These are phyloP conservation scores for Rhodotorula sp. DNA, from an alignment of 1,284 basidiomycete species.

Conservation along the genomic window DNA sequence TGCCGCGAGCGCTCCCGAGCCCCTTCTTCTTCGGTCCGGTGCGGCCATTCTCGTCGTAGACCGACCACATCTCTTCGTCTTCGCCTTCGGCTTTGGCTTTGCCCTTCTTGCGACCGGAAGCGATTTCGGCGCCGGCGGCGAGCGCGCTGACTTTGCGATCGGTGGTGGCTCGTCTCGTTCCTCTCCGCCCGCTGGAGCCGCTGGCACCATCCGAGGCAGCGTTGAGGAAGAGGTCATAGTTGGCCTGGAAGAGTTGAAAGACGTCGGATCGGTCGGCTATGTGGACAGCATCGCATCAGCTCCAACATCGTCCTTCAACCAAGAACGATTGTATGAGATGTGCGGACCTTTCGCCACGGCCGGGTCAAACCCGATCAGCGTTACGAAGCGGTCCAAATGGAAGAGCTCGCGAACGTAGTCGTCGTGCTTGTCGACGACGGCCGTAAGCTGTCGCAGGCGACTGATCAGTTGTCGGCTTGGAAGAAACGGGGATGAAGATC, in stretches of 20 bases:
- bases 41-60: slow-evolving; percentile 1
- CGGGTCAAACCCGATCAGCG: slow-evolving; percentile 72
- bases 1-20: slow-evolving; percentile 3
- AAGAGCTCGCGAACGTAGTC: slow-evolving; percentile 74
- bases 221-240: slow-evolving; percentile 56
- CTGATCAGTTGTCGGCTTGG: not conserved
- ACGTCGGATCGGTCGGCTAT: slow-evolving; percentile 64
- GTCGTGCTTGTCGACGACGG: slow-evolving; percentile 39
- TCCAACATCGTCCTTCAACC: not conserved
- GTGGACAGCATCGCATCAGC: not conserved
- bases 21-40: slow-evolving; percentile 2
- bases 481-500: not conserved
- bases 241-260: slow-evolving; percentile 64
- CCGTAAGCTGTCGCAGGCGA: slow-evolving; percentile 20
- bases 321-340: not conserved
- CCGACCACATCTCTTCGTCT: slow-evolving; percentile 3
- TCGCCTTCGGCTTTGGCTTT: slow-evolving; percentile 37
- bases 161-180: slow-evolving; percentile 63
- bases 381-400: slow-evolving; percentile 75
- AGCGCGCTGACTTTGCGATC: slow-evolving; percentile 56
- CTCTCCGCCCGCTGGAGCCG: slow-evolving; percentile 54
- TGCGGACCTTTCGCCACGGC: slow-evolving; percentile 61
- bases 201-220: slow-evolving; percentile 19
- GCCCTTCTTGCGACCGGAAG: slow-evolving; percentile 4
- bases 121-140: slow-evolving; percentile 3